Percentiles rank a stretch among this genome's conserved stretches.
phyloP scores from a whole-genome alignment of 257 asterid genomes.

The Plantago ovata region DNA sequence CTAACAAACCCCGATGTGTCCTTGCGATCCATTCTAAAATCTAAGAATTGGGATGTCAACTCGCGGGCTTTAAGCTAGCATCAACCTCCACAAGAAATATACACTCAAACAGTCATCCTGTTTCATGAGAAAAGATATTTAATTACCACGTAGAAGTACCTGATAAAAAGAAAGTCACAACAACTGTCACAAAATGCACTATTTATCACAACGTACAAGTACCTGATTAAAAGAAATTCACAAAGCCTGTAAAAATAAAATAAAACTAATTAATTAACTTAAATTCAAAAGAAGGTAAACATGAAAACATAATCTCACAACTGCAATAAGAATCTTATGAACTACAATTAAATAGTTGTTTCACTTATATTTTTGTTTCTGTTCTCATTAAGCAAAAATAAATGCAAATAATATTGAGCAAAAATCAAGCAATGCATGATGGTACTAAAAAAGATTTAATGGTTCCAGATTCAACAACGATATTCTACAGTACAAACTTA shows the following conservation, averaged over 20 bases:
- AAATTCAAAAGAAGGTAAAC: background rate
- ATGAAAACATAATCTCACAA: background rate
- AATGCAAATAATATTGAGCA: too few relatives aligned
- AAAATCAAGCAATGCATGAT: too few relatives aligned
- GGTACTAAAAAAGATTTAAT: too few relatives aligned
- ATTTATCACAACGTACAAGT: background rate
- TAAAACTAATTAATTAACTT: conserved; percentile 2
- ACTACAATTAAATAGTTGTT: too few relatives aligned
- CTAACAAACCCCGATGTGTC: conserved; percentile 68
- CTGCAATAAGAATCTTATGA: background rate
- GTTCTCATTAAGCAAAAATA: too few relatives aligned
- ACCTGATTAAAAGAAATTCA: background rate
- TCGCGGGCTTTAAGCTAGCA: conserved; percentile 23
- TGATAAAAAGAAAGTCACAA: background rate
- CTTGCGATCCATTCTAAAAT: conserved; percentile 46
- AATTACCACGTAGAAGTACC: background rate
- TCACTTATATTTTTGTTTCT: too few relatives aligned
- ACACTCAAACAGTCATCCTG: conserved; percentile 33
- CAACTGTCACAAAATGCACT: too few relatives aligned
- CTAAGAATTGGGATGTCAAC: conserved; percentile 12
- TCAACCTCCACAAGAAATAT: conserved; percentile 7
- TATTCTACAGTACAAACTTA: too few relatives aligned
- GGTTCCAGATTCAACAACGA: too few relatives aligned
- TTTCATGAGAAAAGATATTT: conserved; percentile 20
- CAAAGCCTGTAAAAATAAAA: background rate